Conservation (phyloP, 2,329 filamentous ascomycete genomes). For the Pseudodiploospora longispora region DNA sequence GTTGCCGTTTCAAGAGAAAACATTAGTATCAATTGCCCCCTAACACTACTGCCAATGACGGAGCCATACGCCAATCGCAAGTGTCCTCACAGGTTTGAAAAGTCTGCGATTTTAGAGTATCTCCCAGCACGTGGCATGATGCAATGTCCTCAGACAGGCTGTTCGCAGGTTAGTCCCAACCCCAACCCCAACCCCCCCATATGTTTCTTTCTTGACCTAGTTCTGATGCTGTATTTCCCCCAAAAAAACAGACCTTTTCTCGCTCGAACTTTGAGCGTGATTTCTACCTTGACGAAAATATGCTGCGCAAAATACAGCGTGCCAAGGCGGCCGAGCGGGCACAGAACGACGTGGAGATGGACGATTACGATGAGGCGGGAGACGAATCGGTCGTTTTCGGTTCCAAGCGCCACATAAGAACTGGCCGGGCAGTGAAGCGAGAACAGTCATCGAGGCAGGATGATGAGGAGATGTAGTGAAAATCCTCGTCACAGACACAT, state of each 20-base stretch:
- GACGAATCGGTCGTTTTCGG: constrained; percentile 17
- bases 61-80: constrained; percentile 59
- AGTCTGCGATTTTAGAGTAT: constrained; percentile 50
- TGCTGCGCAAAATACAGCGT: constrained; percentile 51
- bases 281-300: constrained; percentile 47
- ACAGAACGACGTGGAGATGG: constrained; percentile 36
- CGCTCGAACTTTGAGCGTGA: constrained; percentile 33
- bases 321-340: constrained; percentile 32
- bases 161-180: constrained; percentile 41
- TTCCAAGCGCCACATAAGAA: constrained; percentile 14
- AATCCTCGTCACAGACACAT: no score
- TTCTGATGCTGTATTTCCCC: background rate
- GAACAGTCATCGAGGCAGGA: constrained; percentile 5
- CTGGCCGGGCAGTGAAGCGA: constrained; percentile 14
- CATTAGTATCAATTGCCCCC: constrained; percentile 59
- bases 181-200: background rate
- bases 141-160: constrained; percentile 59
- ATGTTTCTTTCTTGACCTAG: background rate
- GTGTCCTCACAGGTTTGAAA: constrained; percentile 69
- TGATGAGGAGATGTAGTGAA: no score
- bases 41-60: constrained; percentile 56
- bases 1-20: constrained; percentile 57
- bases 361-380: constrained; percentile 20
- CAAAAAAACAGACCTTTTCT: constrained; percentile 34
- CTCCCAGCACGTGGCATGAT: constrained; percentile 35